These are phyloP conservation scores for Petasospora fabianii DNA, from an alignment of 1,139 yeast species.

Conservation along the genomic window DNA sequence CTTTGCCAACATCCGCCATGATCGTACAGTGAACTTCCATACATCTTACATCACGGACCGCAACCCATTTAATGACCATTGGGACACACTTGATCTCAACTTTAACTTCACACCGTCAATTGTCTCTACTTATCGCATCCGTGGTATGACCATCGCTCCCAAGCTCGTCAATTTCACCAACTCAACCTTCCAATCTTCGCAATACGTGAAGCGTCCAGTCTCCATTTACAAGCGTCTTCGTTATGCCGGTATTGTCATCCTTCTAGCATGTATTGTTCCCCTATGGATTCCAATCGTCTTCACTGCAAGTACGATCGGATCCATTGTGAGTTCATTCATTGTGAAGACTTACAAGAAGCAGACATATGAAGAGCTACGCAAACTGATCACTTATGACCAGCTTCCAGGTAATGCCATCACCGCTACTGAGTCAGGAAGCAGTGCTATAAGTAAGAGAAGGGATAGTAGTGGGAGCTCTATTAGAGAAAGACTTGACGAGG, in stretches of 20 bases:
- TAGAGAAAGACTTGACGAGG: constrained; percentile 19
- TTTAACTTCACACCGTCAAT: constrained; percentile 22
- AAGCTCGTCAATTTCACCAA: constrained; percentile 51
- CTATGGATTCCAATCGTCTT: constrained; percentile 52
- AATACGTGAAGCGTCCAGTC: constrained; percentile 8
- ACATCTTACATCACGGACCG: constrained; percentile 45
- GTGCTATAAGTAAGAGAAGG: background rate
- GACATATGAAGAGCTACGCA: constrained; percentile 11
- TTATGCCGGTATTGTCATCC: constrained; percentile 32
- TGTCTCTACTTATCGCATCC: constrained; percentile 18
- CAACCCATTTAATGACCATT: constrained; percentile 42
- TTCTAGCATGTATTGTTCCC: constrained; percentile 39
- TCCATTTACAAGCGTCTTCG: constrained; percentile 28
- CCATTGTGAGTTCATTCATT: constrained; percentile 26
- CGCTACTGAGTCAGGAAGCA: constrained; percentile 5
- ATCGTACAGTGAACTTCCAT: constrained; percentile 58
- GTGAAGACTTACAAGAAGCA: constrained; percentile 20
- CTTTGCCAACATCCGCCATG: constrained; percentile 75
- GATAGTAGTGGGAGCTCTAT: background rate
- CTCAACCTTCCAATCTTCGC: constrained; percentile 25
- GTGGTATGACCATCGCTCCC: constrained; percentile 37
- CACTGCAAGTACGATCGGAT: constrained; percentile 38
- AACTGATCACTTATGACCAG: constrained; percentile 5
- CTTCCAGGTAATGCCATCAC: constrained; percentile 13
- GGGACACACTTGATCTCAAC: constrained; percentile 29